These are phyloP conservation scores for Emydomyces testavorans DNA, from an alignment of 2,329 filamentous ascomycete species.

Conservation along the genomic window DNA sequence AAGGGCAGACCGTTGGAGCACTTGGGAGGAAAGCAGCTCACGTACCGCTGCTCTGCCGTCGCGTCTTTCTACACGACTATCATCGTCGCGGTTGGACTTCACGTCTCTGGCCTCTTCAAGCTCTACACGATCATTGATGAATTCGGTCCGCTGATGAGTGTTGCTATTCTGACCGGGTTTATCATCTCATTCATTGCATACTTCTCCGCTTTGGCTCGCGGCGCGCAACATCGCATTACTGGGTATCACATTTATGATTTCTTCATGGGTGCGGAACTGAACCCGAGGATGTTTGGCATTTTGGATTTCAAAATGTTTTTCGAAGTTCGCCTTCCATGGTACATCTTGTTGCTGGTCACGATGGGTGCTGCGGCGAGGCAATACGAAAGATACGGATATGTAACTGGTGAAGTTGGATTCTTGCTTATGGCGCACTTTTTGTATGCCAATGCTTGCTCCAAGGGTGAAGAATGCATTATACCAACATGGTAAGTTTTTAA, in stretches of 20 bases:
- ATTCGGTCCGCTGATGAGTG: slow-evolving; percentile 84
- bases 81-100: slow-evolving; percentile 55
- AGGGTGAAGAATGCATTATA: slow-evolving; percentile 82
- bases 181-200: slow-evolving; percentile 75
- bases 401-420: slow-evolving; percentile 74
- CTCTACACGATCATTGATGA: slow-evolving; percentile 89
- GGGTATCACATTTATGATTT: slow-evolving; percentile 72
- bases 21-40: slow-evolving; percentile 69
- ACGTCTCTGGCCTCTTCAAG: slow-evolving; percentile 74
- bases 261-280: slow-evolving; percentile 81
- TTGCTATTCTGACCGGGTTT: slow-evolving; percentile 85
- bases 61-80: slow-evolving; percentile 82
- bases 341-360: slow-evolving; percentile 69
- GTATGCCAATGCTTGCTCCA: slow-evolving; percentile 83
- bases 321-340: slow-evolving; percentile 87
- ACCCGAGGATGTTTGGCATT: slow-evolving; percentile 72
- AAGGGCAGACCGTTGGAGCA: slow-evolving; percentile 82
- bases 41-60: slow-evolving; percentile 89
- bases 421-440: slow-evolving; percentile 81
- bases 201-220: slow-evolving; percentile 67
- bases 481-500: slow-evolving; percentile 67
- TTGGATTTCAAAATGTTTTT: slow-evolving; percentile 94
- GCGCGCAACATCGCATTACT: slow-evolving; percentile 85
- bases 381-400: slow-evolving; percentile 73
- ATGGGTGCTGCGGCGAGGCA: slow-evolving; percentile 68